A percentile compares a stretch with the other conserved stretches of the same genome.
Evolutionary conservation across 371 early-diverging fungal genomes (phyloP).

Genomic region (Saksenaea vasiformis): DNA sequence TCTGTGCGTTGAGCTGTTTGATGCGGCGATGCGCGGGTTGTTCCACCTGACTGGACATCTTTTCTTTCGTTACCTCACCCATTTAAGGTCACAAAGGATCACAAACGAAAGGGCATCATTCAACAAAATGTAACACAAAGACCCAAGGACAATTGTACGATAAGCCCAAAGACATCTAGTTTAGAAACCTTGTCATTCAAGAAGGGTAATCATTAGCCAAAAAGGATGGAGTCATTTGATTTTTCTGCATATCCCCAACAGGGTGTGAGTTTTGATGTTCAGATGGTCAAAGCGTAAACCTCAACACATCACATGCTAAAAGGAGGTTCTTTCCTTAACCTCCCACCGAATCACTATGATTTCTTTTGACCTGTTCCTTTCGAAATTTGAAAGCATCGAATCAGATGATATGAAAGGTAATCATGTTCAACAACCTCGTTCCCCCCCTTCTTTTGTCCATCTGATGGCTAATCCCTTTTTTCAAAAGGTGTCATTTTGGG

Average conservation of each 20-base stretch:
- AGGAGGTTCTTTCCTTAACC: background rate
- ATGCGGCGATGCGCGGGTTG: constrained; percentile 1
- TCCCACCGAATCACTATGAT: background rate
- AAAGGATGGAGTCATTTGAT: background rate
- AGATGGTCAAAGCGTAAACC: constrained; percentile 5
- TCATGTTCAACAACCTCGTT: no score
- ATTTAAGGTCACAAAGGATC: background rate
- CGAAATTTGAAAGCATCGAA: no score
- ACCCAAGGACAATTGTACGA: background rate
- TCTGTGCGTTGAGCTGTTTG: background rate
- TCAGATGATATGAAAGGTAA: background rate
- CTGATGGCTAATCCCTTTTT: constrained; percentile 1
- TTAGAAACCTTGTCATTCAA: constrained; percentile 3
- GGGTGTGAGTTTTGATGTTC: constrained; percentile 14
- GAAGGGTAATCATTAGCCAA: background rate
- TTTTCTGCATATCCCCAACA: constrained; percentile 2
- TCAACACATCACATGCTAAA: constrained; percentile 1
- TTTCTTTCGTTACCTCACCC: background rate
- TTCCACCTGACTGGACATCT: background rate
- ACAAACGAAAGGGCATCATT: background rate
- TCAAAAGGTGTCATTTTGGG: constrained; percentile 13
- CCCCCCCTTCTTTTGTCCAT: background rate
- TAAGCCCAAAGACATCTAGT: background rate
- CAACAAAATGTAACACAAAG: background rate
- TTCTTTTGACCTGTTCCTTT: no score